Evolutionary conservation across 257 asterid genomes (phyloP).

Genomic region (Solanum bulbocastanum): DNA sequence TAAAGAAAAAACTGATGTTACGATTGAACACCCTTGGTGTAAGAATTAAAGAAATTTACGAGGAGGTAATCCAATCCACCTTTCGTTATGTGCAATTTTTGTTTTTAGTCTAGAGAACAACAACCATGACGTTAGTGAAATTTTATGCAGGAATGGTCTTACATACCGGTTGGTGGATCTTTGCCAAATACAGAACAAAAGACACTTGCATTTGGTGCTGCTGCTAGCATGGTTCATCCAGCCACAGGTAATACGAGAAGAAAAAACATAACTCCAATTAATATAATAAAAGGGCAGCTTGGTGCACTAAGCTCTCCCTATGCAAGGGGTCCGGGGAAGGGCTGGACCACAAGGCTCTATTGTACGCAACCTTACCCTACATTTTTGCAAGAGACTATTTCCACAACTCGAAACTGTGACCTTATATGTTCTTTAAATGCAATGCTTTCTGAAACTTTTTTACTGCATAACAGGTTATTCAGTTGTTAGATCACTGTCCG

Average conservation of each 20-base stretch:
- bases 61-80: constrained; percentile 51
- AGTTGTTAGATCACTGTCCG: constrained; percentile 91
- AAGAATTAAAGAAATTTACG: constrained; percentile 61
- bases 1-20: constrained; percentile 73
- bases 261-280: background rate
- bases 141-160: constrained; percentile 85
- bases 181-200: constrained; percentile 92
- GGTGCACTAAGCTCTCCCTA: background rate
- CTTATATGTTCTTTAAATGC: background rate
- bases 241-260: constrained; percentile 64
- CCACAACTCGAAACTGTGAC: background rate
- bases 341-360: background rate
- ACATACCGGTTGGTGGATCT: constrained; percentile 98
- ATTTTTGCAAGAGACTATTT: background rate
- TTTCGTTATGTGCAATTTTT: background rate
- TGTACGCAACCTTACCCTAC: background rate
- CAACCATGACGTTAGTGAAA: background rate
- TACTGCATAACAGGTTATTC: constrained; percentile 59
- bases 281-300: background rate
- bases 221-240: constrained; percentile 99
- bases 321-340: background rate
- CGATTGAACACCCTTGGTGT: constrained; percentile 86
- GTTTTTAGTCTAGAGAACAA: background rate
- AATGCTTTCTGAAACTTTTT: background rate
- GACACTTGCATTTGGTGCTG: constrained; percentile 99